Evolutionary conservation across 1,139 yeast species (phyloP), one percentile per base, ranked within the genome.

Genomic region (Blastobotrys indianensis): DNA sequence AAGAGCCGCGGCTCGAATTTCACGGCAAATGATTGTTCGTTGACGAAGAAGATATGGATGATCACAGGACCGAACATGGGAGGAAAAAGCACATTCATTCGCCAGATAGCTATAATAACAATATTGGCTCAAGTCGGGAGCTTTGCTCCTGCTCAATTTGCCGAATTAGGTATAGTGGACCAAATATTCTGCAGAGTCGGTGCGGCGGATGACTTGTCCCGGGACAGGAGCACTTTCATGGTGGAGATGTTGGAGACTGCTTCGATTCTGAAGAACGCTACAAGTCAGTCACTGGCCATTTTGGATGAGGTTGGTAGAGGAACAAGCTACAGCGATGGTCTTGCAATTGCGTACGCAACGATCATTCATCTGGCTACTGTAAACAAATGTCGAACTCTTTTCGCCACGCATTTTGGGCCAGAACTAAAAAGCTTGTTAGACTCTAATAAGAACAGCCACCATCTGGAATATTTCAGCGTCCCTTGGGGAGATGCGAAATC

Each of bases 221-320:
- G 86, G 49, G 94, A 90, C 54, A 74, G 88, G 65, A 85, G 95
- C 53, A 90, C 98, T 0, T 92, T 92, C 59, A 88, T 92, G 97
- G 95, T 90, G 12, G 97, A 92, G 58, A 90, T 92, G 97, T 77
- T 86, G n/a, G 98, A 92, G 60, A 86, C 96, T 0, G 82, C 95
- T 23, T 74, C 77, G 51, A 88, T 92, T 33, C 66, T 92, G 45
- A 73, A 76, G 41, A 78, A 85, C 50, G 94, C 97, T 1, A 87
- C 97, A 0, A 60, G 72, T 0, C 65, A 73, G 37, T 88, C 97
- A 0, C 66, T 92, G 52, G 96, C 96, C 0, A 84, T 92, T 30
- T 77, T 92, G 39, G 98, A 92, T 66, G 98, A 92, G 58, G 82
- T 92, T n/a, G 98, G 98, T 0, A 72, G 98, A 50, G 98, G 98